phyloP scores from a whole-genome alignment of 2,329 filamentous ascomycete species.

The Ophiostoma angusticollis region DNA sequence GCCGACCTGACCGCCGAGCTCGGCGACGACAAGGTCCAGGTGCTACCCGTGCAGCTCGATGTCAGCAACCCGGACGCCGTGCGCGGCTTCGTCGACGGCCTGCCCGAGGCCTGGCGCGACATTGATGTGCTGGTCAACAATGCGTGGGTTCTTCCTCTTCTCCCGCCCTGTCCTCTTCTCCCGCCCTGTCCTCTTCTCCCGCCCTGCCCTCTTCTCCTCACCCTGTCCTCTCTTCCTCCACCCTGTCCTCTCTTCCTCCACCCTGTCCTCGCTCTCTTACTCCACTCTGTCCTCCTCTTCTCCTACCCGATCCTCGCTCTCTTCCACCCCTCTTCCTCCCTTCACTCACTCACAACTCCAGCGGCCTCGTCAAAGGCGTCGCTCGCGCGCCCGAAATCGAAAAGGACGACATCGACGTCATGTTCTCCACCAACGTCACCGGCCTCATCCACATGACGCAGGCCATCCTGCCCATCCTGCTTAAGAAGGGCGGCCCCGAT shows the following conservation, averaged over 20 bases:
- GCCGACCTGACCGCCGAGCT: constrained; percentile 64
- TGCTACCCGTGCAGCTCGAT: constrained; percentile 73
- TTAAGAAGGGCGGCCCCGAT: constrained; percentile 50
- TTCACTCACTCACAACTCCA: constrained; percentile 28
- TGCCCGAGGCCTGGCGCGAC: constrained; percentile 72
- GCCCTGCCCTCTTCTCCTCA: no score
- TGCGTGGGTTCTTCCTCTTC: constrained; percentile 47
- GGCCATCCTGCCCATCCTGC: constrained; percentile 71
- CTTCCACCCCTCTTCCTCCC: neutral
- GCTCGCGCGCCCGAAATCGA: constrained; percentile 75
- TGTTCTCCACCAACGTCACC: constrained; percentile 90
- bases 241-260: neutral
- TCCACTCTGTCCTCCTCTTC: neutral
- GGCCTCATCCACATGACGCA: constrained; percentile 96
- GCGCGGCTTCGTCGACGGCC: constrained; percentile 51
- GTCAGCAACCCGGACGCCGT: constrained; percentile 71
- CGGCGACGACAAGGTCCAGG: constrained; percentile 74
- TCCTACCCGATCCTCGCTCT: neutral
- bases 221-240: no score
- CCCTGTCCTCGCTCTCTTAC: neutral
- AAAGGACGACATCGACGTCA: constrained; percentile 67
- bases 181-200: neutral
- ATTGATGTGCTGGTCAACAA: constrained; percentile 93
- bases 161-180: neutral
- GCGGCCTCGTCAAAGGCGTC: constrained; percentile 79